Evolutionary conservation across 805 yeast genomes (phyloP), one percentile per base, ranked within the genome.

Genomic region (Lipomyces anomalus): DNA sequence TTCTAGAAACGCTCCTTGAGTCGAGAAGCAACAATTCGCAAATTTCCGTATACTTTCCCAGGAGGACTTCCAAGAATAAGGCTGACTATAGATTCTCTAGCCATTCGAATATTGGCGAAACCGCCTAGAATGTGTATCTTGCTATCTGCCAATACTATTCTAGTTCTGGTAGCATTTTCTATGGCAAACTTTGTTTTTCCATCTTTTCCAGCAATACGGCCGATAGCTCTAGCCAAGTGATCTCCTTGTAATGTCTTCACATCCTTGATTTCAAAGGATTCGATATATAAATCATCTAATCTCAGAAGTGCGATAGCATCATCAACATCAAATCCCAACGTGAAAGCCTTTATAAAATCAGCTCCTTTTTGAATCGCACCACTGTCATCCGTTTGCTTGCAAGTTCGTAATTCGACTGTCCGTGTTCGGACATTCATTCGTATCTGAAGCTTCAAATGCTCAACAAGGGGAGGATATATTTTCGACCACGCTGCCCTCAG

Each of bases 181-280:
- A 92, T 92, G 26, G 98, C 97, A 66, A 90, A 92, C 70, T 90
- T 92, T 52, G 97, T 92, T 68, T 89, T 90, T 62, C 99, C 99
- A 64, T 92, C 99, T 64, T 92, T 94, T 67, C 99, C 99, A 11
- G 99, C 98, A 67, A 92, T 92, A 75, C 99, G 87, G 61, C 98
- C 99, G 64, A 92, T 92, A 5, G 99, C 98, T 75, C 99, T 82
- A 42, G 95, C 84, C 64, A 92, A 73, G 76, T 92, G 98, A 68
- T 92, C 98, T 22, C 97, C 98, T 23, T 79, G 80, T 57, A 92
- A 72, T 3, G 97, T 90, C 68, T 92, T 94, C 47, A 92, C 97
- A 67, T 92, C 99, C 65, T 92, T 92, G 59, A 92, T 76, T 65
- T 92, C 99, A 63, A 92, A 92, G 3, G 97, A 87, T 68, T 92